Conservation (phyloP, 2,329 filamentous ascomycete species). For the Hymenoscyphus fructigenus region DNA sequence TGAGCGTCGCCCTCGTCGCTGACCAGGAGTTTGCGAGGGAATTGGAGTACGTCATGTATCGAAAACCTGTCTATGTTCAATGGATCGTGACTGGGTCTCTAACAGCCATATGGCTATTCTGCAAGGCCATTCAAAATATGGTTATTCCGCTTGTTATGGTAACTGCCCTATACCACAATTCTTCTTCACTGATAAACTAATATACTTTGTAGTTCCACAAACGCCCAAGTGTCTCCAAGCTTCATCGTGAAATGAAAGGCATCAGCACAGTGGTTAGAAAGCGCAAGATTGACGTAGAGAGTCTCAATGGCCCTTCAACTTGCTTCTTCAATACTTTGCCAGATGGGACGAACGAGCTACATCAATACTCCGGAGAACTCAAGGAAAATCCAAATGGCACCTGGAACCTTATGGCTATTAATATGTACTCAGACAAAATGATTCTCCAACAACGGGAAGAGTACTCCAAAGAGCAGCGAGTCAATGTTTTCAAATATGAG, state of each 20-base stretch:
- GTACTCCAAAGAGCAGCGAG: slow-evolving; percentile 37
- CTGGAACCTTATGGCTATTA: slow-evolving; percentile 44
- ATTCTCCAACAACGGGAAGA: slow-evolving; percentile 38
- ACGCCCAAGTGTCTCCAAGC: background rate
- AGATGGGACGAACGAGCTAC: slow-evolving; percentile 14
- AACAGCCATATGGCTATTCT: slow-evolving; percentile 4
- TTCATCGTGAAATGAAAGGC: slow-evolving; percentile 9
- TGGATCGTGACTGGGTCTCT: slow-evolving; percentile 37
- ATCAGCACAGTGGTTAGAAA: slow-evolving; percentile 5
- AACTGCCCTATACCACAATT: background rate
- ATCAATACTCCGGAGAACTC: slow-evolving; percentile 23
- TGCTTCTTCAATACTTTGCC: slow-evolving; percentile 40
- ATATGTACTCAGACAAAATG: slow-evolving; percentile 48
- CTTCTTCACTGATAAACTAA: background rate
- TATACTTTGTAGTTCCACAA: background rate
- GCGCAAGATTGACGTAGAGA: slow-evolving; percentile 42
- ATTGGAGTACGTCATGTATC: slow-evolving; percentile 37
- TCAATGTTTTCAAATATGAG: slow-evolving; percentile 51
- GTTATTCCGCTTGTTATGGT: slow-evolving; percentile 5
- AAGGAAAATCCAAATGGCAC: slow-evolving; percentile 45
- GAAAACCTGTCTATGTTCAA: slow-evolving; percentile 30
- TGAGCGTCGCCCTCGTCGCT: slow-evolving; percentile 44
- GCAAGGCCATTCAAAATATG: slow-evolving; percentile 1
- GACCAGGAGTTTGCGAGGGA: slow-evolving; percentile 47
- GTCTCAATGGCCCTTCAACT: slow-evolving; percentile 47